Evolutionary conservation across 352 stramenopile species (phyloP).

Genomic region (Phytophthora cactorum): DNA sequence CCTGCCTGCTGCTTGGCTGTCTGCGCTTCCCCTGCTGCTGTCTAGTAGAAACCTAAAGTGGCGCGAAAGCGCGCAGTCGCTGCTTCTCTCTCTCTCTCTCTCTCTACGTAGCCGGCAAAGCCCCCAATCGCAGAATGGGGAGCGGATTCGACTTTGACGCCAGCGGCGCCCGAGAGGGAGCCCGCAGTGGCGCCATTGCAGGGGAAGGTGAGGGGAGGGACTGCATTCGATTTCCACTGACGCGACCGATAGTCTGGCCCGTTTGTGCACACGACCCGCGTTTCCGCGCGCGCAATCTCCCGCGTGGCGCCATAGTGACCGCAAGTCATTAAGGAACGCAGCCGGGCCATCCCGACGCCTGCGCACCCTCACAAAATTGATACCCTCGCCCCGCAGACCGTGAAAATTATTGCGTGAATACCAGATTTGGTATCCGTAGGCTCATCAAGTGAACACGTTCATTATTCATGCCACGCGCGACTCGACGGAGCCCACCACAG

Average conservation of each 20-base stretch:
- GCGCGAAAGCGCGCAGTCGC: background rate
- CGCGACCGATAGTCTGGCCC: slow-evolving; percentile 26
- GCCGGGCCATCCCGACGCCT: slow-evolving; percentile 7
- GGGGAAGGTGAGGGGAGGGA: slow-evolving; percentile 40
- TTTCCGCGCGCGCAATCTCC: slow-evolving; percentile 23
- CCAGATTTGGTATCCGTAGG: too few relatives aligned
- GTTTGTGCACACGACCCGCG: slow-evolving; percentile 1
- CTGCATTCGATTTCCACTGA: slow-evolving; percentile 33
- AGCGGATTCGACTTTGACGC: slow-evolving; percentile 41
- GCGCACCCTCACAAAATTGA: slow-evolving; percentile 25
- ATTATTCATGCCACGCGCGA: slow-evolving; percentile 5
- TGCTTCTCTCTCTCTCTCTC: background rate
- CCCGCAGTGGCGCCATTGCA: slow-evolving; percentile 42
- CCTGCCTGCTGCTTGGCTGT: slow-evolving; percentile 14
- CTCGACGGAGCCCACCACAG: background rate
- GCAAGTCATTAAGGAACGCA: slow-evolving; percentile 10
- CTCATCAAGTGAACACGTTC: background rate
- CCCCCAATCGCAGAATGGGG: slow-evolving; percentile 44
- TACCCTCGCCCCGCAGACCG: slow-evolving; percentile 2
- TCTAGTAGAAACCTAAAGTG: slow-evolving; percentile 14
- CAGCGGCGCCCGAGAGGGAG: slow-evolving; percentile 25
- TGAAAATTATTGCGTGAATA: background rate
- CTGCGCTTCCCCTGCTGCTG: background rate
- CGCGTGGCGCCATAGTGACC: slow-evolving; percentile 10
- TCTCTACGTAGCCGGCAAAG: slow-evolving; percentile 24